Evolutionary conservation across 2,329 filamentous ascomycete species (phyloP), one percentile per base, ranked within the genome.

Genomic region (Cordyceps farinosa): DNA sequence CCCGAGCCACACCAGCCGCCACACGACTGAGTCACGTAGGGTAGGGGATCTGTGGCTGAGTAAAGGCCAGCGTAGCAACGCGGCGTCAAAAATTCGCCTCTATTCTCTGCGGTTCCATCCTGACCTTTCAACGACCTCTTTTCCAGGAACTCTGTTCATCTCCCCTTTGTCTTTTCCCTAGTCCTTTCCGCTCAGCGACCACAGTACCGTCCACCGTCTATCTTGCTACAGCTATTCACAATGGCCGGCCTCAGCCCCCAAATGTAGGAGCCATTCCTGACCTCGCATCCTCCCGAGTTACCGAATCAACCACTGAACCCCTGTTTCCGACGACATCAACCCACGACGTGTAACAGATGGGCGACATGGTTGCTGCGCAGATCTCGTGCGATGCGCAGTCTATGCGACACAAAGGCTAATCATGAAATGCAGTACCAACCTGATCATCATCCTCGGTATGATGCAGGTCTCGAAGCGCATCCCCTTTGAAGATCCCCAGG

Each of bases 391-490:
- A 47, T 53, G 54, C 38, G 61, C 36, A 54, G 11, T n/a, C 5
- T 15, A 30, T 42, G 38, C 40, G 50, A 47, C 34, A 57, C 29
- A 5, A 27, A 44, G 32, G 62, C 51, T 64, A 47, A 64, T 15
- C 13, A 48, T 40, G 59, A 61, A 10, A 45, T 67, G 69, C 78
- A 96, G 92, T 73, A 91, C 90, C 77, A 97, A 97, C 85, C 84
- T 97, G 77, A 83, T 91, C 82, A 92, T 97, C 88, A 93, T 96
- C 81, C 87, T 97, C 70, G 90, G 91, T 75, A 96, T 97, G 90
- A 97, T 98, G 92, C 94, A 97, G 84, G 90, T 96, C 66, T 90
- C 92, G 71, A 98, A 98, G 86, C 91, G 89, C 79, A 88, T 99
- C 66, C 92, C 93, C 55, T 97, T 98, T 73, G 94, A 98, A 36